Base-by-base conservation (phyloP, 148 eudicot species). In the Rhododendron henanense region DNA sequence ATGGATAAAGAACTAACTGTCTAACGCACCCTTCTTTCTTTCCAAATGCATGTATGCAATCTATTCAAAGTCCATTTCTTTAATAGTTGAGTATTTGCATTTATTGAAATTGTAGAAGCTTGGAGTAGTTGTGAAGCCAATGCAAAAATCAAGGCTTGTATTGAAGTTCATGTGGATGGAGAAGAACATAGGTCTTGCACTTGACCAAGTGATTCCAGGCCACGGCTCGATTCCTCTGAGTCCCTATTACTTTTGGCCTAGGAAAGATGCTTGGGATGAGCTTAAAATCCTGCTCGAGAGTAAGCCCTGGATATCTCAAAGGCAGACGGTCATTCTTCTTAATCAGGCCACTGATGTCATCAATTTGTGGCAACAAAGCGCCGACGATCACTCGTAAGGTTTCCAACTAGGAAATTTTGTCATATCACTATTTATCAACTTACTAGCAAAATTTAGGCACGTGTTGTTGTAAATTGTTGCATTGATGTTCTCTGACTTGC, bases 261-360 rank as follows among this genome's bases (percentile, higher is more conserved):
- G 99, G 85, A 96, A 94, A 90, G 99, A 96, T 92, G 99, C 99
- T 79, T 96, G 98, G 98, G 99, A 96, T 76, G 98, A 96, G 90
- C 97, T 95, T 25, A 95, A 92, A 88, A 89, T 91, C 28, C 83
- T 96, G 92, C 95, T 96, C 0, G 99, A 96, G 93, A 89, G 93
- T 85, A 96, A 95, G 89, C 98, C 98, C 1, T 96, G 98, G 98
- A 96, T 96, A 53, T 93, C 98, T 50, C 94, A 92, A 79, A 94
- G 92, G 83, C 95, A 96, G 91, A 92, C 90, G 90, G 91, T 95
- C 76, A 92, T 94, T 90, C 91, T 96, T 86, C 97, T 96, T 74
- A 96, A 95, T 88, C 99, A 96, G 87, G 99, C 98, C 9, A 94
- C 99, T 25, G 98, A 95, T 85, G 93, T 95, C 90, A 96, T 96